These are phyloP conservation scores for Pigoraptor vietnamica DNA, from an alignment of 78 protist genomes.

Conservation along the genomic window DNA sequence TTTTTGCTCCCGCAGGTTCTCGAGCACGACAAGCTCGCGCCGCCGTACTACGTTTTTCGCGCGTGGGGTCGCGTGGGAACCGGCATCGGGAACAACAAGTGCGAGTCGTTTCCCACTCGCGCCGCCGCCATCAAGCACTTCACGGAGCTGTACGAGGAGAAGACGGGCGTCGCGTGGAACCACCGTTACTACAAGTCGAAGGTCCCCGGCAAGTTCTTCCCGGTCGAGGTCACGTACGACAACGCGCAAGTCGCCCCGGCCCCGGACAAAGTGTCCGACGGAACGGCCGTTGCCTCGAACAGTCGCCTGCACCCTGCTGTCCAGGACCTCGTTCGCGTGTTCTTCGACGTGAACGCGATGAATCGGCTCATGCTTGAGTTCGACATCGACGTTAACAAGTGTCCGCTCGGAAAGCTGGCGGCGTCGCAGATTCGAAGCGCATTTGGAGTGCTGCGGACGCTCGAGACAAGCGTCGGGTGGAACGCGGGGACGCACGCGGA, in stretches of 20 bases:
- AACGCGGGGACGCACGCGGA: no score
- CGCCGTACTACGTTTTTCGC: not conserved
- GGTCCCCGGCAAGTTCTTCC: not conserved
- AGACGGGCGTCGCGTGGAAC: not conserved
- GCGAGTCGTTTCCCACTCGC: not conserved
- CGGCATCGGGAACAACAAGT: not conserved
- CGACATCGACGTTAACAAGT: constrained; percentile 18
- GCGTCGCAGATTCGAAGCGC: not conserved
- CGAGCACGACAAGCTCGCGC: not conserved
- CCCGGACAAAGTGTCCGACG: no score
- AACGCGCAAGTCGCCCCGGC: not conserved
- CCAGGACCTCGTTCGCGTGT: constrained; percentile 1
- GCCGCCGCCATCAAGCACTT: not conserved
- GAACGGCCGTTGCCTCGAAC: no score
- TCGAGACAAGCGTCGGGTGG: not conserved
- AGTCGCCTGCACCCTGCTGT: no score
- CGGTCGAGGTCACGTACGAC: not conserved
- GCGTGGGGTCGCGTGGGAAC: not conserved
- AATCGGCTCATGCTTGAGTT: constrained; percentile 1
- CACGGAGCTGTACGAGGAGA: not conserved
- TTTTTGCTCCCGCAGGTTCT: not conserved
- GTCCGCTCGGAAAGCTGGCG: constrained; percentile 48
- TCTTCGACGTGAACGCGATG: constrained; percentile 16
- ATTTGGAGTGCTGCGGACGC: not conserved
- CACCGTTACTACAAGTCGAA: not conserved